Conservation (phyloP, 106 monocot genomes). For the Dendrobium catenatum region DNA sequence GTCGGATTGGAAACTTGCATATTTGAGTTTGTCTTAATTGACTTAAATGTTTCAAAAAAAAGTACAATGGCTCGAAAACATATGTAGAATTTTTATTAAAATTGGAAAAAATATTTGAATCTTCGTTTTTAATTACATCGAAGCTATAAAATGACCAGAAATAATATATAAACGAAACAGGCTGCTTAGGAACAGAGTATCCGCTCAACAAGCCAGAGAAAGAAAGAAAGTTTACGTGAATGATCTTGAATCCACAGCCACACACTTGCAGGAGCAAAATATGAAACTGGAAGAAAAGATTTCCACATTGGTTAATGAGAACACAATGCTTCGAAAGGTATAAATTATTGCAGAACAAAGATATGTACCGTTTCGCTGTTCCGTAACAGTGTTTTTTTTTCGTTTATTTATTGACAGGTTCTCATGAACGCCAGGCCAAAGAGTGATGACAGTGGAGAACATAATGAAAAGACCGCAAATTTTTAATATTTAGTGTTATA, state of each 20-base stretch:
- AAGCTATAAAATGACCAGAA: too few relatives aligned
- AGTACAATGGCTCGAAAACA: too few relatives aligned
- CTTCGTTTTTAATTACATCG: too few relatives aligned
- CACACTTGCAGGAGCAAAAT: conserved; percentile 36
- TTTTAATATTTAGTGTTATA: neutral
- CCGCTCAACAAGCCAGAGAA: conserved; percentile 57
- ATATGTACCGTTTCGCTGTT: neutral
- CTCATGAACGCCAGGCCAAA: conserved; percentile 3
- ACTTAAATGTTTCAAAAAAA: too few relatives aligned
- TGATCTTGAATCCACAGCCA: conserved; percentile 42
- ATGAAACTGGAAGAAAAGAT: conserved; percentile 41
- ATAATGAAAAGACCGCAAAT: neutral
- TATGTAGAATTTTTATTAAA: too few relatives aligned
- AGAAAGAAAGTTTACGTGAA: conserved; percentile 47
- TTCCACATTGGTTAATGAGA: conserved; percentile 21
- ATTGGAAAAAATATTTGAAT: too few relatives aligned
- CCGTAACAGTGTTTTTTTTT: neutral
- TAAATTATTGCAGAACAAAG: neutral
- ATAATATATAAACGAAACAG: conserved; percentile 8
- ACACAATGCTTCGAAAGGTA: conserved; percentile 8
- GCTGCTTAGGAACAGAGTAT: conserved; percentile 60
- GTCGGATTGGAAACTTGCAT: too few relatives aligned
- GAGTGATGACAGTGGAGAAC: neutral
- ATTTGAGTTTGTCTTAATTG: too few relatives aligned
- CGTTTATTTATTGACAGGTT: neutral